Conservation (phyloP, 345 rosid genomes). For the Eucalyptus curtisii region DNA sequence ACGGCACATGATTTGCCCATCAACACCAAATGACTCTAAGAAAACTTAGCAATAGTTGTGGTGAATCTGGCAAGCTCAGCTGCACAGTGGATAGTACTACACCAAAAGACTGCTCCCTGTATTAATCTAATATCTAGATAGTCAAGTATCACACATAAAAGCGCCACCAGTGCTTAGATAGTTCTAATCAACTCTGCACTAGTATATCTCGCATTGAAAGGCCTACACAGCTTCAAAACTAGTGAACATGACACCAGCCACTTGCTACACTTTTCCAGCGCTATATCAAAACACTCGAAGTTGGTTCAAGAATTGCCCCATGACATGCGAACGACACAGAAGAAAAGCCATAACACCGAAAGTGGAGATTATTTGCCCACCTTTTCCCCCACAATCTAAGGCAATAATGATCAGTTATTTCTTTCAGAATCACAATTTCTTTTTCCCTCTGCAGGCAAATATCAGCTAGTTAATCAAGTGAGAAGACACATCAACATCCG, state of each 20-base stretch:
- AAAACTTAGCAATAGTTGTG: background rate
- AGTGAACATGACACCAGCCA: background rate
- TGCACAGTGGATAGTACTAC: background rate
- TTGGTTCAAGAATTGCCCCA: background rate
- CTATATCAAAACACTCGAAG: background rate
- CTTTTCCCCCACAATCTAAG: background rate
- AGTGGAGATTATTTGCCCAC: background rate
- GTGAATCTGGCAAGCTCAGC: background rate
- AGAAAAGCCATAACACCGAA: background rate
- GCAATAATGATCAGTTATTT: background rate
- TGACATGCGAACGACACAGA: background rate
- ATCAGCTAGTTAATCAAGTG: background rate
- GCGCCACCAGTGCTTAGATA: background rate
- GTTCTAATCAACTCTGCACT: background rate
- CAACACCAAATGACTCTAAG: background rate
- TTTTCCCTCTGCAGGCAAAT: background rate
- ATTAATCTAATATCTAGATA: background rate
- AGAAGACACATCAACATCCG: background rate
- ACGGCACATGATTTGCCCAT: background rate
- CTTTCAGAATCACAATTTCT: background rate
- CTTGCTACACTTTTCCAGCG: background rate
- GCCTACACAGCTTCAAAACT: background rate
- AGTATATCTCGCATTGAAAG: background rate
- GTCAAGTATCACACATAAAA: background rate
- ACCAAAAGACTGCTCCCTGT: accelerated